Evolutionary conservation across 2,329 filamentous ascomycete species (phyloP), one percentile per base, ranked within the genome.

Genomic region (Coccinonectria pachysandricola): DNA sequence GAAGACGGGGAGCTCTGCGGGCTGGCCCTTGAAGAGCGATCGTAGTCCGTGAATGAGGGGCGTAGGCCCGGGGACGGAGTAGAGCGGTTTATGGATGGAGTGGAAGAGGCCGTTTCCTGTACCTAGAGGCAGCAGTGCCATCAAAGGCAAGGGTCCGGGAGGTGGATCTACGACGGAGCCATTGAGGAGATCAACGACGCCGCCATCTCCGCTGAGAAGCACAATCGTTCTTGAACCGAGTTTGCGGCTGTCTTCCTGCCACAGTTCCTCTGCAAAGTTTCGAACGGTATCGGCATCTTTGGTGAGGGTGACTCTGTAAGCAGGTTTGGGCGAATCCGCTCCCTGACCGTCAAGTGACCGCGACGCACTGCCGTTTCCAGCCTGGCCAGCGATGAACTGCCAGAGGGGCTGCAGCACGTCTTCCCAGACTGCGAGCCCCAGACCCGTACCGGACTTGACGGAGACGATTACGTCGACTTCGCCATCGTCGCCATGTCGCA

Each of bases 141-240:
- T 46, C 3, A 63, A 52, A 0, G 70, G 67, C 5, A 48, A 42
- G 1, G 35, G 19, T 1, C 28, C 20, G 9, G 31, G 32, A 2
- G 28, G 19, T 2, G 32, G 27, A 1, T 39, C 37, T 14, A 46
- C 39, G 8, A 52, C 46, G 14, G 52, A 62, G 3, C 69, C 71
- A 47, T 95, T 92, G 32, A 94, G 62, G 2, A 91, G 61, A 42
- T 96, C 88, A 11, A 86, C 69, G 3, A 93, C 54, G 5, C 86
- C 88, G 9, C 88, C 88, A 51, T 96, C 88, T 6, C 88, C 88
- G 24, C 81, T 88, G 5, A 95, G 64, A 8, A 96, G 66, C 15
- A 95, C 56, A 14, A 95, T 64, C 0, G 76, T 75, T 27, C 35
- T 40, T 5, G 55, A 37, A 2, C 62, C 62, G 7, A 25, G 15